Evolutionary conservation across 768 basidiomycete genomes (phyloP), one percentile per base, ranked within the genome.

Genomic region (Nevesoporus exiguus): DNA sequence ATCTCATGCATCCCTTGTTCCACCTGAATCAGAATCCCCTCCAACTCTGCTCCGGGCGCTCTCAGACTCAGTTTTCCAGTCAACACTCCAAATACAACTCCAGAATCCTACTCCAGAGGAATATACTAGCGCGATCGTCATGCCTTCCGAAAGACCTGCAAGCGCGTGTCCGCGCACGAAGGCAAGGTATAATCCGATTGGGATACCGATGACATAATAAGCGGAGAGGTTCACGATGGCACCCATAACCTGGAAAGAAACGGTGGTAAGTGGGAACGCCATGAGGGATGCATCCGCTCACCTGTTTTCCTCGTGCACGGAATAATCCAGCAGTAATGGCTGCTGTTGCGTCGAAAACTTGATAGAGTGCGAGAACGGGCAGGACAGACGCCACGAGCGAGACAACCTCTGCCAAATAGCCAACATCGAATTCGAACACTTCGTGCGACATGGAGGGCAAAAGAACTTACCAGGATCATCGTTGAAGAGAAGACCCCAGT

Each of bases 151-250:
- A 15, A 97, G 78, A 0, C 94, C 94, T 19, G 76, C 73, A 13
- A 97, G 74, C 0, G 76, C 82, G 67, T 81, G 76, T 34, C 74
- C 67, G 11, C 65, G 67, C 47, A 73, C 74, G 74, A 94, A 93
- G 3, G 88, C 77, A 5, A 95, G 82, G 71, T 80, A 89, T 47
- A 93, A 71, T 14, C 90, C 94, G 42, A 91, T 74, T 0, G 93
- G 93, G 47, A 96, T 86, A 27, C 90, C 90, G 56, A 94, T 71
- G 52, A 86, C 70, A 61, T 96, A 94, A 71, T 94, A 94, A 3
- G 87, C 84, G 46, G 81, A 81, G 64, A 56, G 48, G 44, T 57
- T 58, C 39, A 93, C 76, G 11, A 94, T 47, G 0, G 93, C 92
- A 4, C 91, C 90, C 0, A 80, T 77, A 54, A 84, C 78, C 80